Evolutionary conservation across 2,329 filamentous ascomycete genomes (phyloP).

Genomic region (Thelonectria blattea): DNA sequence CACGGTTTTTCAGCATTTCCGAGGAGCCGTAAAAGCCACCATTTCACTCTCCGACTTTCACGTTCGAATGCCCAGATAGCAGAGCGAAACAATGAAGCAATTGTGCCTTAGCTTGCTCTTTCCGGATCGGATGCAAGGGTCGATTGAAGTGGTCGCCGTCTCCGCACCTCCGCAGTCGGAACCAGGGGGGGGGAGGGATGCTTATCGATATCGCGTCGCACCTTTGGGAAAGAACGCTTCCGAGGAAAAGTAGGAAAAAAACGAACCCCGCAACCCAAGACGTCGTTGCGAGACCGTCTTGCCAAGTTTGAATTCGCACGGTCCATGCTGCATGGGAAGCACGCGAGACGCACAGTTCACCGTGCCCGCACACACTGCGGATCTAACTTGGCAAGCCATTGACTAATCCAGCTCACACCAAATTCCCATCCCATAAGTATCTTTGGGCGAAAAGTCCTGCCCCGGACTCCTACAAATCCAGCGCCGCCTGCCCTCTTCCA

Average conservation of each 20-base stretch:
- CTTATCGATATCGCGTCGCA: slow-evolving; percentile 29
- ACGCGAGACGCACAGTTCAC: slow-evolving; percentile 27
- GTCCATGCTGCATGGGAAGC: slow-evolving; percentile 1
- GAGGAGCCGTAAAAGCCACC: slow-evolving; percentile 18
- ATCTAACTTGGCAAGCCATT: slow-evolving; percentile 25
- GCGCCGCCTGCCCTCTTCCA: slow-evolving; percentile 11
- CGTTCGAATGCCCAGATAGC: neutral
- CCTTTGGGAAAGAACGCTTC: slow-evolving; percentile 12
- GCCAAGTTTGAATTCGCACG: slow-evolving; percentile 21
- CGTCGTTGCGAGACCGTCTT: slow-evolving; percentile 33
- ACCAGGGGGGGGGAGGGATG: slow-evolving; percentile 21
- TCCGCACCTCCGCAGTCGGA: slow-evolving; percentile 40
- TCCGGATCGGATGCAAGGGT: slow-evolving; percentile 21
- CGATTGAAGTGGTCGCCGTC: slow-evolving; percentile 21
- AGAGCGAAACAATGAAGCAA: slow-evolving; percentile 19
- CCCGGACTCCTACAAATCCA: slow-evolving; percentile 29
- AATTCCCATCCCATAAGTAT: slow-evolving; percentile 10
- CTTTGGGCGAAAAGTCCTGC: slow-evolving; percentile 34
- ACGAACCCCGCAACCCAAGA: slow-evolving; percentile 37
- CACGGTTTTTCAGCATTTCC: slow-evolving; percentile 30
- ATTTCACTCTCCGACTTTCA: neutral
- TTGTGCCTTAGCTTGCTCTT: slow-evolving; percentile 10
- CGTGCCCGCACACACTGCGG: slow-evolving; percentile 14
- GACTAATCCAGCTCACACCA: slow-evolving; percentile 38
- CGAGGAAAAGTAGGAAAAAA: slow-evolving; percentile 35